Percentiles rank a stretch among this genome's conserved stretches.
phyloP scores from a whole-genome alignment of 371 early-diverging fungal genomes.

The Apophysomyces elegans region DNA sequence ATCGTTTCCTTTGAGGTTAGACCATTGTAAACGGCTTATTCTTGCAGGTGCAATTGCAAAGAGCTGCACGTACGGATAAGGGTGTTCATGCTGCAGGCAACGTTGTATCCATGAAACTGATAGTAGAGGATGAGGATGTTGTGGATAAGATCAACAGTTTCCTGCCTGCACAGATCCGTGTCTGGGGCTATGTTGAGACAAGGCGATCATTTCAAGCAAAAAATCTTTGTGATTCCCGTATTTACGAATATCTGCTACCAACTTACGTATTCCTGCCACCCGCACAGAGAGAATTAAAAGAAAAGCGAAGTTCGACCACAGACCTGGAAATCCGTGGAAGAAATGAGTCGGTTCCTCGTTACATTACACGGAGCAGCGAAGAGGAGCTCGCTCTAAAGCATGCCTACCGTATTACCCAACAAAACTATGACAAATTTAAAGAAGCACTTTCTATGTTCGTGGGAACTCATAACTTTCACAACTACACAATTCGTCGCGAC shows the following conservation, averaged over 20 bases:
- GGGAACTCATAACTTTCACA: constrained; percentile 97
- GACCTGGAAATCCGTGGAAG: constrained; percentile 39
- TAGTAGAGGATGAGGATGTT: constrained; percentile 69
- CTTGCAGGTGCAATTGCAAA: constrained; percentile 69
- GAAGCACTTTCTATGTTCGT: constrained; percentile 72
- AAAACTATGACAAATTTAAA: constrained; percentile 65
- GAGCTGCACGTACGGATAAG: constrained; percentile 99
- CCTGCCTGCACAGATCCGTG: constrained; percentile 82
- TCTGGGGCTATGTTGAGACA: constrained; percentile 83
- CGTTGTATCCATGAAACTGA: constrained; percentile 92
- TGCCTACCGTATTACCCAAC: constrained; percentile 60
- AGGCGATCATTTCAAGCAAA: constrained; percentile 91
- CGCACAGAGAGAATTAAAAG: constrained; percentile 19
- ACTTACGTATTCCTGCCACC: constrained; percentile 80
- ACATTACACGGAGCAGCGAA: constrained; percentile 41
- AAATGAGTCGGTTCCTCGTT: constrained; percentile 33
- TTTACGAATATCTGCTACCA: constrained; percentile 98
- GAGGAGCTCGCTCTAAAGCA: constrained; percentile 56
- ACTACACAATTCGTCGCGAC: constrained; percentile 89
- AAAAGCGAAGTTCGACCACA: constrained; percentile 20
- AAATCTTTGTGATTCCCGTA: constrained; percentile 87
- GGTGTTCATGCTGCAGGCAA: constrained; percentile 99
- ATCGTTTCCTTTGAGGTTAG: constrained; percentile 15
- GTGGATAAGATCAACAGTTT: constrained; percentile 75
- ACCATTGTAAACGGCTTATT: neutral